These are phyloP conservation scores for Pseudoturritis turrita DNA, from an alignment of 345 rosid genomes.

Conservation along the genomic window DNA sequence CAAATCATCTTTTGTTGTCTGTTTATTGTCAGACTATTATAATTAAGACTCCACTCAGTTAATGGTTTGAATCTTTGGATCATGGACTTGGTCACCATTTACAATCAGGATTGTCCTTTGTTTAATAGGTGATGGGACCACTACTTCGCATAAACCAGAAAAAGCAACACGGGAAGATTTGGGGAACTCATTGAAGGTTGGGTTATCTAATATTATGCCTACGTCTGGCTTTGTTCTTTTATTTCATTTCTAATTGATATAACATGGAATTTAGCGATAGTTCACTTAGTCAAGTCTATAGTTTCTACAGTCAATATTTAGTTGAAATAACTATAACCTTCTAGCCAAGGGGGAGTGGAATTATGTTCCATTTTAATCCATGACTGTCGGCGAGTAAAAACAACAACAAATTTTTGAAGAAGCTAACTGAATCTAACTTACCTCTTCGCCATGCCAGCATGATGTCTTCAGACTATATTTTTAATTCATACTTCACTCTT, in stretches of 20 bases:
- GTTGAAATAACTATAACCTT: neutral
- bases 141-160: constrained; percentile 32
- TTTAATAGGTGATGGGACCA: constrained; percentile 46
- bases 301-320: neutral
- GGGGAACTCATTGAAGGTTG: constrained; percentile 63
- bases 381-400: neutral
- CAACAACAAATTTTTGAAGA: neutral
- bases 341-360: neutral
- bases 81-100: constrained; percentile 10
- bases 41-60: neutral
- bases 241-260: neutral
- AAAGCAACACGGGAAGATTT: constrained; percentile 41
- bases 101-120: constrained; percentile 17
- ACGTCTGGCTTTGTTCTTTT: neutral
- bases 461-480: neutral
- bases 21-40: neutral
- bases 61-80: neutral
- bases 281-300: neutral
- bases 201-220: constrained; percentile 2
- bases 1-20: neutral
- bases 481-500: neutral
- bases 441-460: neutral
- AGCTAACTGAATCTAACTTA: neutral
- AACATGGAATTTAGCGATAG: neutral
- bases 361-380: neutral